Conservation (phyloP, 768 basidiomycete genomes). For the Rhizopogon vinicolor region DNA sequence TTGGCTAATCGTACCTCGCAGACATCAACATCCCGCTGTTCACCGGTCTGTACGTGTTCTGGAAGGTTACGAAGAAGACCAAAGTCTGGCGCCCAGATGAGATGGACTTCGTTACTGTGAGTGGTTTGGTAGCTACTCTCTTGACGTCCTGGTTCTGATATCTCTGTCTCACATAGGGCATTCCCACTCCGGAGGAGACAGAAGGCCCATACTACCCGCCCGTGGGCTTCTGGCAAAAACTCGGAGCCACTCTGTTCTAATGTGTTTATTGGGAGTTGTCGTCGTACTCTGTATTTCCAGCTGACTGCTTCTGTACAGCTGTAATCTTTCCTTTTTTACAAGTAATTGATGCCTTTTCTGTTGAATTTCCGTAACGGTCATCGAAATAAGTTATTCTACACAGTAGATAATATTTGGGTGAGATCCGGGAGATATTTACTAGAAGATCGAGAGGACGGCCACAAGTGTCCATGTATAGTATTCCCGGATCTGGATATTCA, state of each 20-base stretch:
- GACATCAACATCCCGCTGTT: constrained; percentile 27
- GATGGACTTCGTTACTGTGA: constrained; percentile 68
- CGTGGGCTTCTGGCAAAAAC: constrained; percentile 4
- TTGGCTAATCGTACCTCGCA: constrained; percentile 7
- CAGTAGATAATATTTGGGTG: too few species aligned
- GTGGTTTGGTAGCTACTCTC: constrained; percentile 13
- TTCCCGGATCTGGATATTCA: too few species aligned
- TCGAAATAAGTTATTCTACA: too few species aligned
- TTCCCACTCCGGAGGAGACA: constrained; percentile 8
- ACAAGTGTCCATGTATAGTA: too few species aligned
- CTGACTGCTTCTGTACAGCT: neutral
- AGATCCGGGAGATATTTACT: too few species aligned
- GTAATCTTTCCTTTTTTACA: neutral
- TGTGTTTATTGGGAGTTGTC: neutral
- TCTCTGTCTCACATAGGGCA: neutral
- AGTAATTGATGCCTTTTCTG: neutral
- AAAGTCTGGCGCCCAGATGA: constrained; percentile 49
- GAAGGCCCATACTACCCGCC: constrained; percentile 8
- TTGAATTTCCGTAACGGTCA: neutral
- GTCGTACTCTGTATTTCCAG: neutral
- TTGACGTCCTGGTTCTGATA: neutral
- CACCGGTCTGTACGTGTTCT: constrained; percentile 17
- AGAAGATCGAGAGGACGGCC: too few species aligned
- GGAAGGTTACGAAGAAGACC: constrained; percentile 15
- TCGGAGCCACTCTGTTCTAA: constrained; percentile 6